Percentiles rank a stretch among this genome's conserved stretches.
Conservation (phyloP, 2,329 filamentous ascomycete genomes). For the Oidium heveae region DNA sequence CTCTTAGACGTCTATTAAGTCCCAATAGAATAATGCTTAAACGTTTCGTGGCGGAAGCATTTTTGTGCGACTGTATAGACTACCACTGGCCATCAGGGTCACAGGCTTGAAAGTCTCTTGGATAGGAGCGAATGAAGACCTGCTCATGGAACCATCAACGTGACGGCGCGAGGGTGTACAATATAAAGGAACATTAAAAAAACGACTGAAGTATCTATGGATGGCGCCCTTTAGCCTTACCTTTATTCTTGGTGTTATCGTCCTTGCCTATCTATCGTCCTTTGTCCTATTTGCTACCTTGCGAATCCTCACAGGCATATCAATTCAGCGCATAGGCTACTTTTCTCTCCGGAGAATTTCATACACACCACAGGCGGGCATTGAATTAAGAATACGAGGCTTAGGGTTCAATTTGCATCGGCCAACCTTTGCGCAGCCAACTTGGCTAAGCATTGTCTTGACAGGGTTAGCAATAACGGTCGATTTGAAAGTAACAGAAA, state of each 20-base stretch:
- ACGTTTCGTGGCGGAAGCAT: neutral
- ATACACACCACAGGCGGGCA: constrained; percentile 69
- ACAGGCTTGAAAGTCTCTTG: neutral
- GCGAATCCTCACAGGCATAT: constrained; percentile 77
- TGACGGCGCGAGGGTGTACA: neutral
- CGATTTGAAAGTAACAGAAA: constrained; percentile 42
- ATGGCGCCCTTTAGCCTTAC: constrained; percentile 50
- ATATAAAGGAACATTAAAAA: neutral
- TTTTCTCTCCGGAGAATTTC: constrained; percentile 75
- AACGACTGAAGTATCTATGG: neutral
- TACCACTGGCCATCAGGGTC: neutral
- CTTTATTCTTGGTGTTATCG: constrained; percentile 63
- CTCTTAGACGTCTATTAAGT: no score
- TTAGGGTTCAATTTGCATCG: constrained; percentile 73
- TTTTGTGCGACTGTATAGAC: neutral
- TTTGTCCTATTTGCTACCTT: constrained; percentile 86
- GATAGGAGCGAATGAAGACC: neutral
- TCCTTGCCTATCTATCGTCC: constrained; percentile 70
- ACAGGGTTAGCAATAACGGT: constrained; percentile 67
- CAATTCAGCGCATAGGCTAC: constrained; percentile 85
- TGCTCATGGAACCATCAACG: neutral
- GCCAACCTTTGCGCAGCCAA: constrained; percentile 89
- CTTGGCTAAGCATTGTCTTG: constrained; percentile 78
- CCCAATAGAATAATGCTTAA: neutral
- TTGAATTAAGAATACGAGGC: constrained; percentile 72